Conservation (phyloP, 192 early-diverging fungal genomes). For the Podila epigama region DNA sequence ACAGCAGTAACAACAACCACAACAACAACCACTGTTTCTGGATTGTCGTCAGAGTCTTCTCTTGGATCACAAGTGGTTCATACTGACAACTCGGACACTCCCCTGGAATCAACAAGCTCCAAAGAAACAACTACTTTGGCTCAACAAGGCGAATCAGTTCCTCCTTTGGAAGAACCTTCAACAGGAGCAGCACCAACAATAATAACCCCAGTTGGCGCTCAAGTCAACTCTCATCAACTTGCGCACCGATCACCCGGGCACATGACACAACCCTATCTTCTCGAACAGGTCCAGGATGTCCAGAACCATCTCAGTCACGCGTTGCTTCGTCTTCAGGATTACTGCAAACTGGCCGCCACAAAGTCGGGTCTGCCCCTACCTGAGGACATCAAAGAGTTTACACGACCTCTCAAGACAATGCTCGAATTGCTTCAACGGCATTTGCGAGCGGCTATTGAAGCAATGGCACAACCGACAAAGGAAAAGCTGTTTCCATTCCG, state of each 20-base stretch:
- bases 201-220: background rate
- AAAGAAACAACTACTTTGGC: too few species aligned
- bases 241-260: slow-evolving; percentile 24
- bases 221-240: slow-evolving; percentile 13
- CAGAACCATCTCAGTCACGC: slow-evolving; percentile 32
- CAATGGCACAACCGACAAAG: slow-evolving; percentile 38
- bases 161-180: background rate
- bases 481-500: slow-evolving; percentile 41
- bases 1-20: background rate
- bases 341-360: slow-evolving; percentile 4
- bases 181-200: background rate
- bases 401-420: slow-evolving; percentile 20
- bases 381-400: slow-evolving; percentile 15
- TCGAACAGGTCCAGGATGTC: slow-evolving; percentile 45
- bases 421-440: slow-evolving; percentile 26
- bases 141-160: background rate
- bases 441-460: slow-evolving; percentile 34
- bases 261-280: slow-evolving; percentile 35
- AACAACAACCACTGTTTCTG: too few species aligned
- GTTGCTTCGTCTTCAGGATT: slow-evolving; percentile 24
- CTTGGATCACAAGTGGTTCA: too few species aligned
- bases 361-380: background rate
- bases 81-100: too few species aligned
- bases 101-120: too few species aligned
- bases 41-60: too few species aligned